Conservation (phyloP, 805 yeast genomes). For the Lachancea waltii region DNA sequence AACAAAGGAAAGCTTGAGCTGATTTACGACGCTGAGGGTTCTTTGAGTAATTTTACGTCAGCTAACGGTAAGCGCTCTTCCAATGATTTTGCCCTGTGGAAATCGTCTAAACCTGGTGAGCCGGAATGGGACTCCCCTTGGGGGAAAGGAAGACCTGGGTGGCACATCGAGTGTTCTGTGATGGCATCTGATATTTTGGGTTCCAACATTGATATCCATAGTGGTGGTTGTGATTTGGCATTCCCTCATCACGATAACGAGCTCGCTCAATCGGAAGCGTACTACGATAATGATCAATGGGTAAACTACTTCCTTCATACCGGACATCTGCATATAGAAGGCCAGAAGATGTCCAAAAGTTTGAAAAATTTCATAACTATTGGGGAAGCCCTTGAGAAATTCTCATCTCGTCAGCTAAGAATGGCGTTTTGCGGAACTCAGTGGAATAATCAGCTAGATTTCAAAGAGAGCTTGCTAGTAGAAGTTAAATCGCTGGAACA, state of each 20-base stretch:
- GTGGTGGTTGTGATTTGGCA: conserved; percentile 95
- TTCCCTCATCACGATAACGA: conserved; percentile 99
- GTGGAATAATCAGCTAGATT: conserved; percentile 91
- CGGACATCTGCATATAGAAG: conserved; percentile 97
- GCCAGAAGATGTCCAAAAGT: conserved; percentile 96
- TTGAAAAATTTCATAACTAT: conserved; percentile 93
- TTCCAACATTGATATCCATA: conserved; percentile 79
- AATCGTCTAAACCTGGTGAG: conserved; percentile 93
- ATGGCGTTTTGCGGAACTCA: conserved; percentile 84
- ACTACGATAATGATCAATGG: conserved; percentile 87
- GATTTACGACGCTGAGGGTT: conserved; percentile 93
- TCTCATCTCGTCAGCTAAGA: conserved; percentile 76
- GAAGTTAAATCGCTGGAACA: conserved; percentile 78
- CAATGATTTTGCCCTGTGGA: conserved; percentile 96
- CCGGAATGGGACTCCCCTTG: conserved; percentile 94
- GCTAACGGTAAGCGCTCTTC: conserved; percentile 59
- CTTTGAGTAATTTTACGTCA: conserved; percentile 43
- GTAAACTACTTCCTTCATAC: conserved; percentile 93
- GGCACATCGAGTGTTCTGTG: conserved; percentile 99
- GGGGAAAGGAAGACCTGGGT: conserved; percentile 98
- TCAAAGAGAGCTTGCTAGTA: conserved; percentile 69
- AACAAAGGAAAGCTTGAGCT: conserved; percentile 82
- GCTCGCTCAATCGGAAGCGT: conserved; percentile 94
- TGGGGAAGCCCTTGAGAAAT: conserved; percentile 73
- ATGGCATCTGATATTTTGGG: conserved; percentile 94